A percentile compares a stretch with the other conserved stretches of the same genome.
phyloP scores from a whole-genome alignment of 306 rosid species.

The Sphenostylis stenocarpa region DNA sequence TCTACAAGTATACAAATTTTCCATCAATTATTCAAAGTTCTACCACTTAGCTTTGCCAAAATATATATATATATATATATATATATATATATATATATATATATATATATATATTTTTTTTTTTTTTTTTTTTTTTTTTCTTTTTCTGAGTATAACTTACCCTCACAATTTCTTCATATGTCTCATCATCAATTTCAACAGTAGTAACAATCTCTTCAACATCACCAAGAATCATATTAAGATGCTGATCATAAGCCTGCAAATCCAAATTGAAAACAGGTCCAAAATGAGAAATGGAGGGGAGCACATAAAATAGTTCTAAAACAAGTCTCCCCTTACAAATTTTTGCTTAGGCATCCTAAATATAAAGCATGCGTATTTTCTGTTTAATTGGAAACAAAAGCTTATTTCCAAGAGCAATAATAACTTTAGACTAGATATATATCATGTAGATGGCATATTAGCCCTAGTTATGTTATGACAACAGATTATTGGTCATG shows the following conservation, averaged over 20 bases:
- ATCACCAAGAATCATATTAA: constrained; percentile 99
- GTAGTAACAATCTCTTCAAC: constrained; percentile 94
- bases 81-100: neutral
- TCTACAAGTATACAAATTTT: neutral
- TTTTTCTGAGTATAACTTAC: constrained; percentile 46
- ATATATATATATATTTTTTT: neutral
- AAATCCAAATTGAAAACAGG: constrained; percentile 33
- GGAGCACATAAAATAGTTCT: neutral
- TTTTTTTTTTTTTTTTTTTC: neutral
- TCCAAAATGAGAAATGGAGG: neutral
- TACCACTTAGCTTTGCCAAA: neutral
- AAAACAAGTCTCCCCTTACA: neutral
- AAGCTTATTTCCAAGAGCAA: neutral
- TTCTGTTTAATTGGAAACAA: neutral
- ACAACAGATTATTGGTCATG: neutral
- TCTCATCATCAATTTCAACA: constrained; percentile 96
- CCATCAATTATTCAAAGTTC: neutral
- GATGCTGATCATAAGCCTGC: constrained; percentile 99
- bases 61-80: neutral
- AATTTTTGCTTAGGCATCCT: neutral
- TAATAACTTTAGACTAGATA: neutral
- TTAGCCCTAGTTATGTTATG: neutral
- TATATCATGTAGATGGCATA: neutral
- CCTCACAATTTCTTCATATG: constrained; percentile 99
- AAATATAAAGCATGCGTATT: neutral